A percentile compares a stretch with the other conserved stretches of the same genome.
phyloP scores from a whole-genome alignment of 2,329 filamentous ascomycete genomes.

The Tolypocladium endophyticum region DNA sequence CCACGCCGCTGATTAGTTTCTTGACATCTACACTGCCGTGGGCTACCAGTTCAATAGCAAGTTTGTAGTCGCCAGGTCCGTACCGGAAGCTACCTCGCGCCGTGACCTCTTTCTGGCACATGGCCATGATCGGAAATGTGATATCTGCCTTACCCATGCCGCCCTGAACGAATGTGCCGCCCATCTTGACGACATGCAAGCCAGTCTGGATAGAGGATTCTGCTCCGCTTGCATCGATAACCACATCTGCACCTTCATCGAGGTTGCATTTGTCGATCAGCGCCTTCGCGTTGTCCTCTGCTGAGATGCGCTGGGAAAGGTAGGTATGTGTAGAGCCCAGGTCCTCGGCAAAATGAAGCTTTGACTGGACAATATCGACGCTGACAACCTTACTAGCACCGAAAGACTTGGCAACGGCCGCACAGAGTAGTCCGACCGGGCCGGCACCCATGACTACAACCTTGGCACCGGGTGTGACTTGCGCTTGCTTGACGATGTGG shows the following conservation, averaged over 20 bases:
- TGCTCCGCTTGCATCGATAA: slow-evolving; percentile 71
- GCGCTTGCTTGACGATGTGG: slow-evolving; percentile 69
- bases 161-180: slow-evolving; percentile 72
- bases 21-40: slow-evolving; percentile 69
- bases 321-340: slow-evolving; percentile 67
- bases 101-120: slow-evolving; percentile 83
- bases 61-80: slow-evolving; percentile 74
- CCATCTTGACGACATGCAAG: slow-evolving; percentile 58
- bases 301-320: slow-evolving; percentile 48
- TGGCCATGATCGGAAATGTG: slow-evolving; percentile 81
- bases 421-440: slow-evolving; percentile 79
- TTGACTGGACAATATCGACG: slow-evolving; percentile 74
- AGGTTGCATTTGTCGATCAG: slow-evolving; percentile 55
- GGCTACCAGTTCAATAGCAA: slow-evolving; percentile 68
- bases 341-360: slow-evolving; percentile 66
- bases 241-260: slow-evolving; percentile 58
- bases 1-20: slow-evolving; percentile 65
- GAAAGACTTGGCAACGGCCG: slow-evolving; percentile 72
- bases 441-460: slow-evolving; percentile 82
- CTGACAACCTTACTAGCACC: slow-evolving; percentile 75
- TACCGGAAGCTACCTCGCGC: slow-evolving; percentile 86
- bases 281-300: slow-evolving; percentile 64
- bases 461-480: slow-evolving; percentile 60
- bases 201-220: slow-evolving; percentile 68
- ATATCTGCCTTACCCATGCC: slow-evolving; percentile 88